phyloP scores from a whole-genome alignment of 2,329 filamentous ascomycete genomes.

The Calonectria fujianensis region DNA sequence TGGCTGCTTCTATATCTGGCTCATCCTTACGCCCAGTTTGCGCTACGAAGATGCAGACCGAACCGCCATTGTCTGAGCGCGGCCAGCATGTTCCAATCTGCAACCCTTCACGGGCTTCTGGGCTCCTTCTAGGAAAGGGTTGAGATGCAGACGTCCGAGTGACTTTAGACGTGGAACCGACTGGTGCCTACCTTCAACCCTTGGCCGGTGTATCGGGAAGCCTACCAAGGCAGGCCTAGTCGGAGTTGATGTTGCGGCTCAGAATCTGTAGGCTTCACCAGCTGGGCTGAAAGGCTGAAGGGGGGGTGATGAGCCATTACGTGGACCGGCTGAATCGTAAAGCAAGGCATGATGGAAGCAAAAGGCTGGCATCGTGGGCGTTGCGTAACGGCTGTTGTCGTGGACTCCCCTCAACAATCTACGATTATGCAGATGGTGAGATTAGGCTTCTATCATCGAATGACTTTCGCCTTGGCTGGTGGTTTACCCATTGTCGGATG shows the following conservation, averaged over 20 bases:
- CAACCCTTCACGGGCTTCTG: not conserved
- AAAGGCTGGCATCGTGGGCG: not conserved
- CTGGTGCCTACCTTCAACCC: slow-evolving; percentile 8
- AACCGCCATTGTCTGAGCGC: not conserved
- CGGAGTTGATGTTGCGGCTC: not conserved
- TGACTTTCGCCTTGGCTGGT: slow-evolving; percentile 6
- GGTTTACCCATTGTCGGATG: not conserved
- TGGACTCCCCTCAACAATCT: slow-evolving; percentile 12
- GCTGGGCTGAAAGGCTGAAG: not conserved
- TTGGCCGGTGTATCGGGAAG: not conserved
- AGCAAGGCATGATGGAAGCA: not conserved
- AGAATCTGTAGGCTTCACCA: not conserved
- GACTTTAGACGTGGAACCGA: not conserved
- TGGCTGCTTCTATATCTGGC: slow-evolving; percentile 1
- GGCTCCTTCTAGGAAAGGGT: not conserved
- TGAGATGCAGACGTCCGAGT: not conserved
- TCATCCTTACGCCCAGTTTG: not conserved
- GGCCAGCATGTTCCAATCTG: not conserved
- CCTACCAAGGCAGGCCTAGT: not conserved
- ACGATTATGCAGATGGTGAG: slow-evolving; percentile 19
- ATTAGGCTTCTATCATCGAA: slow-evolving; percentile 14
- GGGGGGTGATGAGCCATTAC: not conserved
- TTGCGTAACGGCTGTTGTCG: not conserved
- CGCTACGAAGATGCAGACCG: not conserved
- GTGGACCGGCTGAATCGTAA: not conserved